A percentile compares a stretch with the other conserved stretches of the same genome.
Evolutionary conservation across 768 basidiomycete genomes (phyloP).

Genomic region (Hypsizygus marmoreus): DNA sequence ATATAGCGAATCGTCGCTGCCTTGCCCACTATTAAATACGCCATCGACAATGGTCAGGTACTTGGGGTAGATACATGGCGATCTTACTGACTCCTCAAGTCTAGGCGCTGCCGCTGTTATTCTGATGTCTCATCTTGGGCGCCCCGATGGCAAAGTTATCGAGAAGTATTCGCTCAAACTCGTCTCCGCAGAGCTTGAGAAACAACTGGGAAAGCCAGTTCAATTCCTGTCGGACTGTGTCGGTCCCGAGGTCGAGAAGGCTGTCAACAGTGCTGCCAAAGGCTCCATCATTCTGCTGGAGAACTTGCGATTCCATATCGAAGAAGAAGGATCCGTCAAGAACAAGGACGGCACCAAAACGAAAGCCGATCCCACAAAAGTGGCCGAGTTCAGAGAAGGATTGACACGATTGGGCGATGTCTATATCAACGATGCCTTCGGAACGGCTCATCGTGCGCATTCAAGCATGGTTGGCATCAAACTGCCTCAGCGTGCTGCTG

Average conservation of each 20-base stretch:
- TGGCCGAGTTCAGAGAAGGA: conserved; percentile 81
- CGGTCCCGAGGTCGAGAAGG: conserved; percentile 80
- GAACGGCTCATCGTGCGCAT: conserved; percentile 97
- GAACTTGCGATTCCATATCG: conserved; percentile 97
- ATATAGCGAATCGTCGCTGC: conserved; percentile 94
- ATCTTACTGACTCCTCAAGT: conserved; percentile 13
- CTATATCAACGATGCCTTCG: conserved; percentile 98
- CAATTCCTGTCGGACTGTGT: conserved; percentile 85
- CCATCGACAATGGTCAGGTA: conserved; percentile 87
- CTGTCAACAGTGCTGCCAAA: conserved; percentile 61
- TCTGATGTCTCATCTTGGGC: conserved; percentile 97
- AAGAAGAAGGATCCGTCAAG: conserved; percentile 94
- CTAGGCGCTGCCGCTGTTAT: conserved; percentile 80
- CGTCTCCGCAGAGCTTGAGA: conserved; percentile 78
- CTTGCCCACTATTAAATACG: conserved; percentile 92
- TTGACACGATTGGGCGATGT: conserved; percentile 94
- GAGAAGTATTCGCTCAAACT: conserved; percentile 90
- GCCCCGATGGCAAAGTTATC: conserved; percentile 90
- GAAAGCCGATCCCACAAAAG: conserved; percentile 84
- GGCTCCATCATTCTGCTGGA: conserved; percentile 90
- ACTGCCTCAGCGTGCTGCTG: conserved; percentile 88
- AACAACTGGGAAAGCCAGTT: conserved; percentile 70
- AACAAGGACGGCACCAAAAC: conserved; percentile 93
- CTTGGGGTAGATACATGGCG: conserved; percentile 11
- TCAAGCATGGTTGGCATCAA: conserved; percentile 98